These are phyloP conservation scores for Westerdykella ornata DNA, from an alignment of 2,329 filamentous ascomycete species.

Conservation along the genomic window DNA sequence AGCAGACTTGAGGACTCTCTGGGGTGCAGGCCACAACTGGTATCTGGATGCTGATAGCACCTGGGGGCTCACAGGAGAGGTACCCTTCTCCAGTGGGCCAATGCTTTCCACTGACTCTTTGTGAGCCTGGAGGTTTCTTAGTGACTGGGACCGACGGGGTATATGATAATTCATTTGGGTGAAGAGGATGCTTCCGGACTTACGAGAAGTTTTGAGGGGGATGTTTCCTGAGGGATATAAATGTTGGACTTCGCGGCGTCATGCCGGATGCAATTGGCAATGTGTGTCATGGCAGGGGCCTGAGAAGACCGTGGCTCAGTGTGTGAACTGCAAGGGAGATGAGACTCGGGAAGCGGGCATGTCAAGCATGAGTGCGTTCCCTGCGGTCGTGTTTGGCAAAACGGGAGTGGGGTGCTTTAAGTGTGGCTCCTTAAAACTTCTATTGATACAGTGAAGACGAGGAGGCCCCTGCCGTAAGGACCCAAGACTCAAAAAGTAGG, in stretches of 20 bases:
- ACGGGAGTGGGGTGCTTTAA: constrained; percentile 32
- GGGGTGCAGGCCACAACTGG: constrained; percentile 32
- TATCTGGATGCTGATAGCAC: constrained; percentile 22
- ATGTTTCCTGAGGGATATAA: constrained; percentile 37
- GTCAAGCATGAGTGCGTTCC: constrained; percentile 38
- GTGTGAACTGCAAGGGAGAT: constrained; percentile 34
- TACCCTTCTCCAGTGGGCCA: constrained; percentile 19
- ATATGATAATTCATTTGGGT: constrained; percentile 27
- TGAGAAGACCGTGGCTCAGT: constrained; percentile 33
- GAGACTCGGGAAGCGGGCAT: constrained; percentile 37
- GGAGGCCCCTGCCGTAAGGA: constrained; percentile 23
- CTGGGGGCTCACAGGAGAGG: constrained; percentile 23
- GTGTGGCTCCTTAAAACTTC: constrained; percentile 33
- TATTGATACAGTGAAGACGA: constrained; percentile 33
- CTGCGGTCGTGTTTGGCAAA: constrained; percentile 33
- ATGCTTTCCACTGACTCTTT: constrained; percentile 17
- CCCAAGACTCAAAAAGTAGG: too few species aligned
- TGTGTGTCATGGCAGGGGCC: constrained; percentile 39
- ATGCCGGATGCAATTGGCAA: constrained; percentile 39
- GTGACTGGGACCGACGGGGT: constrained; percentile 32
- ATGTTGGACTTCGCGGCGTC: constrained; percentile 27
- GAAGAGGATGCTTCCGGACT: constrained; percentile 16
- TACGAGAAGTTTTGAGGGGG: constrained; percentile 25
- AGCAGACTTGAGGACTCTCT: neutral
- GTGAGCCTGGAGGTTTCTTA: constrained; percentile 29